Evolutionary conservation across 768 basidiomycete genomes (phyloP), one percentile per base, ranked within the genome.

Genomic region (Candolleomyces aberdarensis): DNA sequence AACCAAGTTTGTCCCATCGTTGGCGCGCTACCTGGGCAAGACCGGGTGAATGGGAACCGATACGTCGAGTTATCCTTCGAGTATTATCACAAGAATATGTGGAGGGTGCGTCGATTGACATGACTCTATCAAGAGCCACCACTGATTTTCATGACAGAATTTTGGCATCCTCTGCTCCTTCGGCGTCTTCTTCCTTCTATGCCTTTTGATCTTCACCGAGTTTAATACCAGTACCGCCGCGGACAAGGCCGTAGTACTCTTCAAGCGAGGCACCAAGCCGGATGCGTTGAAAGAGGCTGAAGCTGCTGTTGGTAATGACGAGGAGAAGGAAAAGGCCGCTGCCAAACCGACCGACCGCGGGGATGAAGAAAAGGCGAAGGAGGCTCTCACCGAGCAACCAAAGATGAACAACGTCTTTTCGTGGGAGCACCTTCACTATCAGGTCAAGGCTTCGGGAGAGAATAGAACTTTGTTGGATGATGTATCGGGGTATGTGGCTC

Each of bases 1-100:
- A 91, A 94, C 68, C 92, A 93, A 72, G 87, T 88, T 1, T 96
- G 94, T 70, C 80, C 89, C 2, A 81, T 86, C 0, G 77, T 87
- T 7, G 92, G 94, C 5, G 80, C 87, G 2, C 66, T 80, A 3
- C 64, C 86, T 0, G 92, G 92, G 1, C 78, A 85, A 57, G 68
- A 71, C n/a, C 71, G 65, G 14, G 92, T 94, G 41, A 67, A 80
- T 26, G 93, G 94, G 4, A 79, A 80, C 39, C 64, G 63, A 2
- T 96, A 76, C 61, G 63, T 73, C 69, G 76, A 63, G 63, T 69
- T 74, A 60, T 87, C 75, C 13, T 90, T 68, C 78, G 84, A 81
- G 3, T 83, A 80, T 64, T 67, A 66, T 5, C 75, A 70, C 43
- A 67, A 63, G n/a, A 51, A 82, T 51, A 62, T 76, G 0, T 83